These are phyloP conservation scores for Monosporozyma siamensis DNA, from an alignment of 805 yeast species.

Conservation along the genomic window DNA sequence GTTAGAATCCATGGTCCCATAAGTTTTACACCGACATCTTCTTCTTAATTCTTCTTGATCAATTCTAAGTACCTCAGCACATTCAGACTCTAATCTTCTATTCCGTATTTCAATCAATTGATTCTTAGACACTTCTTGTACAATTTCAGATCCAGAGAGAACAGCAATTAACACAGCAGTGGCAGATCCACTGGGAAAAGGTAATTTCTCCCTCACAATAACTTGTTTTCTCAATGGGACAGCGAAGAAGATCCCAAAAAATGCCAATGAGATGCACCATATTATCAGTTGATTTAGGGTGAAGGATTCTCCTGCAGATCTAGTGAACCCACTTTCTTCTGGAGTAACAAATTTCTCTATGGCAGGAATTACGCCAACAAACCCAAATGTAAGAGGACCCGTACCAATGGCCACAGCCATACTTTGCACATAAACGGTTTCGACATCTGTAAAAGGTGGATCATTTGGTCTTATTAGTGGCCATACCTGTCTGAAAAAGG, in stretches of 20 bases:
- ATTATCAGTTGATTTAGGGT: constrained; percentile 47
- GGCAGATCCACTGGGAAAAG: constrained; percentile 93
- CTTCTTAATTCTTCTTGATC: constrained; percentile 7
- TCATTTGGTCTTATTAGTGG: constrained; percentile 24
- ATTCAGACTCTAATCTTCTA: constrained; percentile 16
- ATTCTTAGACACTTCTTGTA: constrained; percentile 27
- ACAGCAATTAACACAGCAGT: constrained; percentile 90
- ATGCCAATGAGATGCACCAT: constrained; percentile 84
- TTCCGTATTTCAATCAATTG: constrained; percentile 30
- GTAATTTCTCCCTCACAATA: constrained; percentile 74
- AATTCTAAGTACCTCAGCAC: constrained; percentile 21
- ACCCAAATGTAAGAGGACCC: constrained; percentile 91
- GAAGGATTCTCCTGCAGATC: constrained; percentile 29
- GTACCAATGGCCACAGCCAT: constrained; percentile 96
- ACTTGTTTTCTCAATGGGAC: constrained; percentile 81
- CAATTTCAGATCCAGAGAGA: constrained; percentile 58
- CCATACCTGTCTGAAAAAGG: constrained; percentile 57
- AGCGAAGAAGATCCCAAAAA: constrained; percentile 94
- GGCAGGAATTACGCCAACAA: constrained; percentile 94
- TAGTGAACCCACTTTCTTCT: constrained; percentile 61
- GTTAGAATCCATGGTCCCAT: constrained; percentile 14
- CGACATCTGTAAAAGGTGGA: constrained; percentile 71
- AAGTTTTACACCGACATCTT: constrained; percentile 3
- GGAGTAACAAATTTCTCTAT: constrained; percentile 75
- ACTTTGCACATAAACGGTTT: constrained; percentile 85